These are phyloP conservation scores for Kwoniella botswanensis DNA, from an alignment of 768 basidiomycete species.

Conservation along the genomic window DNA sequence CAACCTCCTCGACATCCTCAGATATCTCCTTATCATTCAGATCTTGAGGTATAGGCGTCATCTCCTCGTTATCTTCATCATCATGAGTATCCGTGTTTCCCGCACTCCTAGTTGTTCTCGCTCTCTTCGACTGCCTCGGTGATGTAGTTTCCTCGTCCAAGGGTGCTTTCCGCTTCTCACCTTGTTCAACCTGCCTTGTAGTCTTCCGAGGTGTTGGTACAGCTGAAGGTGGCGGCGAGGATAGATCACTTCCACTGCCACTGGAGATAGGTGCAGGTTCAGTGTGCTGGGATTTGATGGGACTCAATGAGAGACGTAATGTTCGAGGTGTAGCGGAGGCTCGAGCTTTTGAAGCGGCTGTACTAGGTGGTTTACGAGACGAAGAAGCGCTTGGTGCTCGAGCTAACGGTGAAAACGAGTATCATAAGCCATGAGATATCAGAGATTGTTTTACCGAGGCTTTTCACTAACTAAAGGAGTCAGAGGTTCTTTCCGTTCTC, in stretches of 20 bases:
- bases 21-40: background rate
- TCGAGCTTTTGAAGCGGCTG: conserved; percentile 5
- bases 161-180: background rate
- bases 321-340: conserved; percentile 9
- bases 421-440: background rate
- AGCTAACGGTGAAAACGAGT: background rate
- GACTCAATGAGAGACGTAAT: conserved; percentile 6
- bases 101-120: background rate
- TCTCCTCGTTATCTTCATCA: conserved; percentile 16
- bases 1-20: background rate
- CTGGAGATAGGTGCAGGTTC: background rate
- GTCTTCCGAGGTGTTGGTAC: conserved; percentile 14
- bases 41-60: conserved; percentile 12
- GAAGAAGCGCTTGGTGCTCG: conserved; percentile 5
- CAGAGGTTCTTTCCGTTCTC: conserved; percentile 61
- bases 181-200: background rate
- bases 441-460: background rate
- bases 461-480: conserved; percentile 6
- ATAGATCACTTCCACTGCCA: conserved; percentile 22
- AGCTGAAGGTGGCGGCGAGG: conserved; percentile 22
- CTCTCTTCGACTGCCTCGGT: background rate
- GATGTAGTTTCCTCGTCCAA: background rate
- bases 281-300: conserved; percentile 4
- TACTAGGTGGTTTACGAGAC: conserved; percentile 19
- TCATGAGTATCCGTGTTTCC: background rate